Evolutionary conservation across 306 rosid genomes (phyloP).

Genomic region (Canavalia gladiata): DNA sequence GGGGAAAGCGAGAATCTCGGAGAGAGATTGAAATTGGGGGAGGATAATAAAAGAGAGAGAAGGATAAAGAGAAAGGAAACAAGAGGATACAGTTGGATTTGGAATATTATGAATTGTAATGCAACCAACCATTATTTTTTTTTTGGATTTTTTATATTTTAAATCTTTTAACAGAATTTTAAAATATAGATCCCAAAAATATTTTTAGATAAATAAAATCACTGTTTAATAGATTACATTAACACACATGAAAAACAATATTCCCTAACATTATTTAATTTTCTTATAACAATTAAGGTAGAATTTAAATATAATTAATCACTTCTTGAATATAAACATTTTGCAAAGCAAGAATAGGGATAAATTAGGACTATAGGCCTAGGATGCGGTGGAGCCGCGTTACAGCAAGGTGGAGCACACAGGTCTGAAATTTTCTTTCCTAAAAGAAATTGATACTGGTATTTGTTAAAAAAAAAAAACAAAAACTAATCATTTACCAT

Average conservation of each 20-base stretch:
- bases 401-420: constrained; percentile 29
- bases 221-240: not conserved
- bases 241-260: not conserved
- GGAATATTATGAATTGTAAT: constrained; percentile 66
- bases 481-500: not conserved
- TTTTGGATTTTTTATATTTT: not conserved
- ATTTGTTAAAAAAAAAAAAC: not conserved
- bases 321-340: not conserved
- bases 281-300: not conserved
- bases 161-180: not conserved
- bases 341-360: not conserved
- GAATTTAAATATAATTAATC: not conserved
- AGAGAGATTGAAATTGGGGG: constrained; percentile 39
- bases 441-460: no score
- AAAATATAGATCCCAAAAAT: not conserved
- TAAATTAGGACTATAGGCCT: not conserved
- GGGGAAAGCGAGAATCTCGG: constrained; percentile 53
- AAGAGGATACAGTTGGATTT: constrained; percentile 69
- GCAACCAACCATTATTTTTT: constrained; percentile 41
- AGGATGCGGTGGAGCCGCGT: constrained; percentile 29
- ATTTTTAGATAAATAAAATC: not conserved
- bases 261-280: not conserved
- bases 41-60: constrained; percentile 12
- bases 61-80: constrained; percentile 35
- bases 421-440: not conserved